Conservation (phyloP, 192 early-diverging fungal species). For the Backusella liffmaniae region DNA sequence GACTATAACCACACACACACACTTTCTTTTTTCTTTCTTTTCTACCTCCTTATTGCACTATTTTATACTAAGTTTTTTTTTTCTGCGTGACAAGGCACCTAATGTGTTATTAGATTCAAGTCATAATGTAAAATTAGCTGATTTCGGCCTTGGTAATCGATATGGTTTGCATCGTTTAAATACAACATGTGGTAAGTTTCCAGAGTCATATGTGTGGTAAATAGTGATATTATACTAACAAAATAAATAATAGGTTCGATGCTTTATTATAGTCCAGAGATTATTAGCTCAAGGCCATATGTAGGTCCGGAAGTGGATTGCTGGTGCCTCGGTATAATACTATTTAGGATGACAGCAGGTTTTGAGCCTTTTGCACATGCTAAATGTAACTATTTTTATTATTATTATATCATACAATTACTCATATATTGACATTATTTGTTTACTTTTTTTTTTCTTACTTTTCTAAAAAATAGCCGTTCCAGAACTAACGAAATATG, state of each 20-base stretch:
- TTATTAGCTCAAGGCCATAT: constrained; percentile 86
- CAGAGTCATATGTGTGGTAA: not conserved
- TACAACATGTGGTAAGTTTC: constrained; percentile 79
- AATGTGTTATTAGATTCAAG: constrained; percentile 79
- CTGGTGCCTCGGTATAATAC: constrained; percentile 89
- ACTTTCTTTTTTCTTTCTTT: too few species aligned
- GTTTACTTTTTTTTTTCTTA: not conserved
- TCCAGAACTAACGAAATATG: constrained; percentile 48
- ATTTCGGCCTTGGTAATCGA: constrained; percentile 89
- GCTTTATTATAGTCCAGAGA: constrained; percentile 86
- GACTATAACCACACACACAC: not conserved
- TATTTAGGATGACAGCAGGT: constrained; percentile 76
- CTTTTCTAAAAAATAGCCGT: constrained; percentile 25
- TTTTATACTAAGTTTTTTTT: not conserved
- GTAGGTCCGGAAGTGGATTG: constrained; percentile 91
- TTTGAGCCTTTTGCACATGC: constrained; percentile 48
- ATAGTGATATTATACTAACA: constrained; percentile 4
- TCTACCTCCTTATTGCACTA: not conserved
- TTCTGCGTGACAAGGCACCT: constrained; percentile 31
- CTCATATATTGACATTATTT: constrained; percentile 1
- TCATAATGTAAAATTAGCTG: constrained; percentile 79
- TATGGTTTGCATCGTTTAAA: constrained; percentile 70
- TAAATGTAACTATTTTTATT: constrained; percentile 20
- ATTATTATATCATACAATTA: not conserved
- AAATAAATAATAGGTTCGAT: constrained; percentile 58